These are phyloP conservation scores for Aureobasidium mangrovei DNA, from an alignment of 2,329 filamentous ascomycete species.

Conservation along the genomic window DNA sequence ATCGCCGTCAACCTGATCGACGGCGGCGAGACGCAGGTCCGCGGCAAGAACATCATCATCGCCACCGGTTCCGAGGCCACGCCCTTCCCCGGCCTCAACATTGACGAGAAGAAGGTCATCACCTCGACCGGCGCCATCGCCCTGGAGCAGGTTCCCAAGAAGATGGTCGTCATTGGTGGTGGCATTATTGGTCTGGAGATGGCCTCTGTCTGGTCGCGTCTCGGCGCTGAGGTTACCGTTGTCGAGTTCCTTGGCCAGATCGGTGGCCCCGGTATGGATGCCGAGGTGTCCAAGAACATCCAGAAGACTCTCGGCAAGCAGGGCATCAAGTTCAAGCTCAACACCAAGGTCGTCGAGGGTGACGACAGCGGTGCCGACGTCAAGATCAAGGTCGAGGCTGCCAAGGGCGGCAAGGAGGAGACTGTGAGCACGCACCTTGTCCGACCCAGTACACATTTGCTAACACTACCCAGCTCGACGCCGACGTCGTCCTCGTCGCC, in stretches of 20 bases:
- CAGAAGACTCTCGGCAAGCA: constrained; percentile 95
- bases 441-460: constrained; percentile 13
- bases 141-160: constrained; percentile 84
- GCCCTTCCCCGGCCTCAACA: constrained; percentile 88
- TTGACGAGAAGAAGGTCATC: constrained; percentile 96
- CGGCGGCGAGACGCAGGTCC: constrained; percentile 78
- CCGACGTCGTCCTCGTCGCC: constrained; percentile 90
- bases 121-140: constrained; percentile 92
- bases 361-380: constrained; percentile 70
- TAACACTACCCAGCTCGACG: constrained; percentile 58
- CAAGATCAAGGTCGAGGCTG: constrained; percentile 77
- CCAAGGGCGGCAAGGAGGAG: constrained; percentile 94
- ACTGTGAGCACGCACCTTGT: constrained; percentile 48
- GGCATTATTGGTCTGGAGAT: constrained; percentile 99
- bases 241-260: constrained; percentile 96
- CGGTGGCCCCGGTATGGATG: constrained; percentile 94
- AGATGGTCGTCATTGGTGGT: constrained; percentile 93
- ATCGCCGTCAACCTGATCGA: constrained; percentile 84
- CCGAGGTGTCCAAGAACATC: constrained; percentile 79
- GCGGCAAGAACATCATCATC: constrained; percentile 96
- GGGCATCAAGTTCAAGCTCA: constrained; percentile 95
- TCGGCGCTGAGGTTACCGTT: constrained; percentile 90
- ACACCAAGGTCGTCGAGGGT: constrained; percentile 86
- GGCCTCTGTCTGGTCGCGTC: constrained; percentile 91
- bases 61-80: constrained; percentile 93